Conservation (phyloP, 129 eudicot species). For the Oenanthe sinensis region DNA sequence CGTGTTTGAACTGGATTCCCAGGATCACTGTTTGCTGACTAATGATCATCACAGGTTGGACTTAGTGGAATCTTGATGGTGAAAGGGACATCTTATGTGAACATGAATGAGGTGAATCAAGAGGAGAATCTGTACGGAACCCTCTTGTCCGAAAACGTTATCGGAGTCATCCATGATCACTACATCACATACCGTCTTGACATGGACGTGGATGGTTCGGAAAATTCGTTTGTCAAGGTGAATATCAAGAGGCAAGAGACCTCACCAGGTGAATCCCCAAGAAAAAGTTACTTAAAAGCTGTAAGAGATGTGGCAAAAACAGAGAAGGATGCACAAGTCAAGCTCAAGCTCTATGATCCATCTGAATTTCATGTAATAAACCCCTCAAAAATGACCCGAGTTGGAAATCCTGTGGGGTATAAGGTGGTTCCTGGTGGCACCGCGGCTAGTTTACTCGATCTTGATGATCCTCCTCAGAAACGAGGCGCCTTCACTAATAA, state of each 20-base stretch:
- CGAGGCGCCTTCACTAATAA: conserved; percentile 90
- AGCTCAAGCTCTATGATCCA: conserved; percentile 79
- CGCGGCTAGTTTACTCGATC: conserved; percentile 79
- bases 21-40: not conserved
- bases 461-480: conserved; percentile 83
- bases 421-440: conserved; percentile 92
- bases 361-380: conserved; percentile 76
- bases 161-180: conserved; percentile 96
- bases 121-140: conserved; percentile 64
- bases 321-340: conserved; percentile 84
- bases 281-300: conserved; percentile 76
- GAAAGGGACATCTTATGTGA: conserved; percentile 79
- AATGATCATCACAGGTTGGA: conserved; percentile 55
- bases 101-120: conserved; percentile 70
- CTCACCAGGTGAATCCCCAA: conserved; percentile 59
- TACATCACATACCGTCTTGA: conserved; percentile 86
- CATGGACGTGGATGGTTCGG: conserved; percentile 84
- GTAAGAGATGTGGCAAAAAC: conserved; percentile 74
- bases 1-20: not conserved
- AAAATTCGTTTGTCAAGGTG: conserved; percentile 88
- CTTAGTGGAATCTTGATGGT: conserved; percentile 97
- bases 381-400: conserved; percentile 62
- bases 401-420: conserved; percentile 93
- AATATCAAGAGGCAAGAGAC: conserved; percentile 56
- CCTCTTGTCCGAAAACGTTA: conserved; percentile 86